A percentile compares a stretch with the other conserved stretches of the same genome.
phyloP scores from a whole-genome alignment of 257 asterid genomes.

The Petunia secreta region DNA sequence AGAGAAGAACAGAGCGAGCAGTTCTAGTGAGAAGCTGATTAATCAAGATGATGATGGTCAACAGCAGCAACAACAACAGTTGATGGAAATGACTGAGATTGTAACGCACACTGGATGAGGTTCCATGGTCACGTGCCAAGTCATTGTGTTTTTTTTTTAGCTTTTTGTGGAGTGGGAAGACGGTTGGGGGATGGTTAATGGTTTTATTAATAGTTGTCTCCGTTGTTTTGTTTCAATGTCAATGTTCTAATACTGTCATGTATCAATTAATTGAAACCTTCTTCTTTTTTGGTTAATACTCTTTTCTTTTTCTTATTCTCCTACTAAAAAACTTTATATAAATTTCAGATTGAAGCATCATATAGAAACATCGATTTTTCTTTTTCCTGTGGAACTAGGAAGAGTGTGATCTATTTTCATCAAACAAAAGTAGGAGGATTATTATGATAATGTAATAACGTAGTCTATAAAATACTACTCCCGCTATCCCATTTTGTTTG shows the following conservation, averaged over 20 bases:
- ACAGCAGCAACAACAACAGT: neutral
- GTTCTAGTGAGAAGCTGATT: neutral
- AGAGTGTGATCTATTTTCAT: too few species aligned
- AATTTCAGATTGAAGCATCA: too few species aligned
- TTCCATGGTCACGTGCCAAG: neutral
- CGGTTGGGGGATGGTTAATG: neutral
- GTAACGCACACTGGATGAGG: slow-evolving; percentile 8
- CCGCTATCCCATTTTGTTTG: too few species aligned
- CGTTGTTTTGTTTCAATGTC: neutral
- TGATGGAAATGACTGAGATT: slow-evolving; percentile 33
- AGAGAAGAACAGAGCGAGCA: slow-evolving; percentile 3
- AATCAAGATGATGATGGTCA: neutral
- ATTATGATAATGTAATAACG: too few species aligned
- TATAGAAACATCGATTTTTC: too few species aligned
- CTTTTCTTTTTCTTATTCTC: too few species aligned
- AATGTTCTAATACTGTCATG: neutral
- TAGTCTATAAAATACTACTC: too few species aligned
- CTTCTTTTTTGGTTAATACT: too few species aligned
- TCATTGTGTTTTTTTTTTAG: neutral
- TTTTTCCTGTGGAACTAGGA: too few species aligned
- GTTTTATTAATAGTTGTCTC: neutral
- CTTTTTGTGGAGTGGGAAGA: too few species aligned
- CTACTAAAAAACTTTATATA: too few species aligned
- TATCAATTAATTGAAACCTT: neutral
- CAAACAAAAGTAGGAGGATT: too few species aligned